Conservation (phyloP, 1,139 yeast genomes). For the Geotrichum phurueaensis region DNA sequence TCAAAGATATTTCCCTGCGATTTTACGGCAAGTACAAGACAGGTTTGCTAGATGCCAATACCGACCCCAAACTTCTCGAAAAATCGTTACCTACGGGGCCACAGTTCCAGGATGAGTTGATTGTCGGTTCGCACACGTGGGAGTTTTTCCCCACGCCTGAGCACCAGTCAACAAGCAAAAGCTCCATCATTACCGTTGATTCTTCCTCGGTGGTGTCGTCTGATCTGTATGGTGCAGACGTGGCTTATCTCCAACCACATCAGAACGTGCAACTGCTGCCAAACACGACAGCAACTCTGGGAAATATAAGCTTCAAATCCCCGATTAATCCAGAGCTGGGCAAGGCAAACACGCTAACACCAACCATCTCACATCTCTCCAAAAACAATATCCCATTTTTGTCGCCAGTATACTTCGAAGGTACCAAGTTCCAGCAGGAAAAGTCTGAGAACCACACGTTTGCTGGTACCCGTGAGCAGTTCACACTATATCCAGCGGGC, state of each 20-base stretch:
- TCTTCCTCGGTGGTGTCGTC: conserved; percentile 29
- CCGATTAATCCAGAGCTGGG: conserved; percentile 3
- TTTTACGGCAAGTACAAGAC: conserved; percentile 69
- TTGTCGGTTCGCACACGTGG: conserved; percentile 36
- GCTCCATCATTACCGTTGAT: conserved; percentile 22
- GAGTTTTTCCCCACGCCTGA: conserved; percentile 30
- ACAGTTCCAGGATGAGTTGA: conserved; percentile 32
- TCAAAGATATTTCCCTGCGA: conserved; percentile 55
- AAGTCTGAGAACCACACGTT: neutral
- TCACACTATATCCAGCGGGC: conserved; percentile 49
- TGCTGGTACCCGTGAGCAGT: neutral
- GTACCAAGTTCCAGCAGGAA: neutral
- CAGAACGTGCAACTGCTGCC: neutral
- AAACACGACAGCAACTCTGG: neutral
- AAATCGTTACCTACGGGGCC: conserved; percentile 22
- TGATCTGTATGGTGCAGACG: conserved; percentile 35
- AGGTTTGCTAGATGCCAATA: conserved; percentile 65
- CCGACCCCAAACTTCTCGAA: neutral
- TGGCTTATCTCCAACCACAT: conserved; percentile 8
- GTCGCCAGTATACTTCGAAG: conserved; percentile 9
- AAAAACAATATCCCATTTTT: conserved; percentile 9
- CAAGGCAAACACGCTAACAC: neutral
- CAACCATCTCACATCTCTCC: conserved; percentile 1
- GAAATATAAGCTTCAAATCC: conserved; percentile 6
- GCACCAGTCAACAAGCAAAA: conserved; percentile 14